These are phyloP conservation scores for Primulina eburnea DNA, from an alignment of 257 asterid species.

Conservation along the genomic window DNA sequence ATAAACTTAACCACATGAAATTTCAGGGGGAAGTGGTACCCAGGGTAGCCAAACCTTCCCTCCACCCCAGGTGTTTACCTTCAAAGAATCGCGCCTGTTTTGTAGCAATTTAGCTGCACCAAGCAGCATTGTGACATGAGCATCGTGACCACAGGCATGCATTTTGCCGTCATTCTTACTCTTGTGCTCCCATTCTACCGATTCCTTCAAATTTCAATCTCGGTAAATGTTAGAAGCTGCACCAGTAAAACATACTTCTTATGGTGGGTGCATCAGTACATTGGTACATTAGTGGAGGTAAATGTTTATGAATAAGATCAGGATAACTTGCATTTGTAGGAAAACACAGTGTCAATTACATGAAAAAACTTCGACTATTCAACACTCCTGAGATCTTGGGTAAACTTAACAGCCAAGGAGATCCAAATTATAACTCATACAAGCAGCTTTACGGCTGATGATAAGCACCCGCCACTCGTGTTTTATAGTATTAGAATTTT, in stretches of 20 bases:
- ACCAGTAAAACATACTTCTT: constrained; percentile 9
- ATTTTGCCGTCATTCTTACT: constrained; percentile 82
- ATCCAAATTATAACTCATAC: background rate
- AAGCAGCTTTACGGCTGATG: no score
- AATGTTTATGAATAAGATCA: no score
- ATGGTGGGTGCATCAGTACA: no score
- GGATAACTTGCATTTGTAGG: background rate
- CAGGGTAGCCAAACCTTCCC: background rate
- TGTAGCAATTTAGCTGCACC: constrained; percentile 91
- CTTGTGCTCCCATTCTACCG: constrained; percentile 88
- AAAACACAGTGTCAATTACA: no score
- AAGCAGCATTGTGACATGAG: constrained; percentile 86
- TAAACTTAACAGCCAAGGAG: background rate
- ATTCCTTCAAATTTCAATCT: constrained; percentile 51
- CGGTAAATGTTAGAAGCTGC: constrained; percentile 4
- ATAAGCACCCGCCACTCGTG: no score
- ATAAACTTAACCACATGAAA: background rate
- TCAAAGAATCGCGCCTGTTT: constrained; percentile 48
- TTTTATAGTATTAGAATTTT: no score
- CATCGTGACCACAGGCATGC: constrained; percentile 98
- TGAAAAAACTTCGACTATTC: background rate
- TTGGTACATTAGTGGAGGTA: no score
- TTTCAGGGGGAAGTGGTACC: background rate
- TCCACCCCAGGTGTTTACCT: constrained; percentile 38
- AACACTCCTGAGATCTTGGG: background rate